phyloP scores from a whole-genome alignment of 768 basidiomycete genomes.

The Dictyophora rubrovolvata region DNA sequence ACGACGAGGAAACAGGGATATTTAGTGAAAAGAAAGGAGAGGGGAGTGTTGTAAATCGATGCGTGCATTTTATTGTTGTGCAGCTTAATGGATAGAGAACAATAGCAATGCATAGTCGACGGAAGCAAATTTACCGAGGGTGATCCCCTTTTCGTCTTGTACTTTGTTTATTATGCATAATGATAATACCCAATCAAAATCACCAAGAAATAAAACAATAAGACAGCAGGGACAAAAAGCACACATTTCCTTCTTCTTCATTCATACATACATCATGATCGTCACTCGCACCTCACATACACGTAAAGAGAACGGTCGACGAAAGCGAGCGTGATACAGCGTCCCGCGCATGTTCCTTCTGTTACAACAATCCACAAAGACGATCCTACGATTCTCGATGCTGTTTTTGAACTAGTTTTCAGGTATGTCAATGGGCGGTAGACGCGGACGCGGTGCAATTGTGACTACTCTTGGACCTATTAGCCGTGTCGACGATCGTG shows the following conservation, averaged over 20 bases:
- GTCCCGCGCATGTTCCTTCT: conserved; percentile 4
- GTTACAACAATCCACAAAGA: background rate
- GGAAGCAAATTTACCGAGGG: too few relatives aligned
- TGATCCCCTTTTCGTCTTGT: too few relatives aligned
- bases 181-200: too few relatives aligned
- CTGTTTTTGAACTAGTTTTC: conserved; percentile 9
- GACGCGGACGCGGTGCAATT: conserved; percentile 15
- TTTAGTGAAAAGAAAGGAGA: conserved; percentile 14
- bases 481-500: conserved; percentile 19
- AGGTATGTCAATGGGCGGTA: conserved; percentile 13
- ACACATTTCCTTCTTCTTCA: conserved; percentile 28
- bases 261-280: conserved; percentile 28
- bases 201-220: background rate
- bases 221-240: too few relatives aligned
- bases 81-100: too few relatives aligned
- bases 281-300: conserved; percentile 20
- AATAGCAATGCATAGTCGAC: too few relatives aligned
- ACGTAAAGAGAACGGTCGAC: background rate
- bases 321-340: conserved; percentile 12
- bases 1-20: background rate
- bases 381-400: conserved; percentile 9
- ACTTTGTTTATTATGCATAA: background rate
- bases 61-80: conserved; percentile 10
- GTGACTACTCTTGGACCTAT: conserved; percentile 22
- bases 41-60: conserved; percentile 21